Base-by-base conservation (phyloP, 2,329 filamentous ascomycete species). In the Verticillium tricorpus region DNA sequence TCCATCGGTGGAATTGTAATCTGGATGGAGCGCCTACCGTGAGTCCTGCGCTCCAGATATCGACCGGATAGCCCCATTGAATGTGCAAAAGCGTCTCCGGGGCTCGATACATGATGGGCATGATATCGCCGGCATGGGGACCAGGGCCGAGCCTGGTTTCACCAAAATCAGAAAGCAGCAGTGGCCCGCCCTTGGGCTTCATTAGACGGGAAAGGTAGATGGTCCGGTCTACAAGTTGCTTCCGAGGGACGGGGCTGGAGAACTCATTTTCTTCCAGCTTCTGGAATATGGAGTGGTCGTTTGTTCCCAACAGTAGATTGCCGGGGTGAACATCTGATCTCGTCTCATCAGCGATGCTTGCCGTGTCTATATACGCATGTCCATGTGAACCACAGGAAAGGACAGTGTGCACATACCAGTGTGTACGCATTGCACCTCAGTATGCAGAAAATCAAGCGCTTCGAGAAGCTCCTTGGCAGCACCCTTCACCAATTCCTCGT, bases 371-470 rank as follows among this genome's bases (percentile, higher is more conserved):
- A 2, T 22, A 17, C 25, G 40, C 11, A 22, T 12, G 25, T 22
- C 19, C 4, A 50, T 25, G 25, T 25, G 25, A 5, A 25, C 25
- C 3, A 25, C n/a, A 7, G 6, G 40, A 19, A n/a, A 7, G 11
- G 19, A n/a, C 28, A 56, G 40, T n/a, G 8, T 15, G 19, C 34
- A 63, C 66, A 0, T 68, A 74, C 74, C 73, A 59, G 71, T 74
- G 57, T 77, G 73, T 0, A 72, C 67, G 1, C 68, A 55, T 11
- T 71, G 56, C 0, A 67, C 72, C 57, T 78, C 69, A 1, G 60
- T 67, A 19, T 77, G 75, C 2, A 76, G 62, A 52, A 75, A 77
- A 25, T 75, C 70, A 45, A 77, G 67, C 2, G 70, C 72, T 22
- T 71, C 61, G n/a, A 76, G 67, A 17, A 75, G 63, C 58, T 72